Base-by-base conservation (phyloP, 1,284 basidiomycete species). In the Trametes versicolor region DNA sequence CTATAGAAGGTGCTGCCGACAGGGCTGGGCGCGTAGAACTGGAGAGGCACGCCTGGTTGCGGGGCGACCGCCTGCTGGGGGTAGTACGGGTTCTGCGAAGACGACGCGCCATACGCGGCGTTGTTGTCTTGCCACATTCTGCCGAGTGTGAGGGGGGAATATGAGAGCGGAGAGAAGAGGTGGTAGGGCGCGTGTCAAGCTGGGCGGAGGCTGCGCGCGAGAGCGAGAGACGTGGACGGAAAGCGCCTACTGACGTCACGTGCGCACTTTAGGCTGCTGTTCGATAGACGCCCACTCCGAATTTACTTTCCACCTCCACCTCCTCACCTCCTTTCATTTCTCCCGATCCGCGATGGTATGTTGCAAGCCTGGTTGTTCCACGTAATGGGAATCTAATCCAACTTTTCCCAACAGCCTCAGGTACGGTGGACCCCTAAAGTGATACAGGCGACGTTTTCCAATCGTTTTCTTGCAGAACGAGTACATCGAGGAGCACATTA, bases 401-500 rank as follows among this genome's bases (percentile, higher is more conserved):
- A 9, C 17, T 51, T 56, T 41, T 41, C 36, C 4, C 59, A 62
- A 53, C 72, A 92, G 91, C 91, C 91, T 75, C 91, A 92, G 87
- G 90, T 92, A 81, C 64, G 71, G 53, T 39, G 5, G 23, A 8
- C 4, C 12, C 4, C 23, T 6, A 15, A n/a, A 9, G 32, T 7
- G 21, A 4, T 7, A n/a, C n/a, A 19, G 29, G 19, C 23, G 23
- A 9, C 8, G 27, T 58, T 55, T 50, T 41, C 9, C 12, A 17
- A n/a, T 25, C 17, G 10, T 25, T 29, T 59, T 58, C 34, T 45
- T 32, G 61, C 73, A 95, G 91, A 95, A 95, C 82, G 94, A 95
- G 77, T 95, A 95, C 75, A 95, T 95, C 75, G 93, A 95, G 79
- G 94, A 95, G 80, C 91, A 92, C 74, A 94, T 95, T 76, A 95